A percentile compares a stretch with the other conserved stretches of the same genome.
Evolutionary conservation across 2,329 filamentous ascomycete species (phyloP).

Genomic region (Alternaria hordeiaustralica): DNA sequence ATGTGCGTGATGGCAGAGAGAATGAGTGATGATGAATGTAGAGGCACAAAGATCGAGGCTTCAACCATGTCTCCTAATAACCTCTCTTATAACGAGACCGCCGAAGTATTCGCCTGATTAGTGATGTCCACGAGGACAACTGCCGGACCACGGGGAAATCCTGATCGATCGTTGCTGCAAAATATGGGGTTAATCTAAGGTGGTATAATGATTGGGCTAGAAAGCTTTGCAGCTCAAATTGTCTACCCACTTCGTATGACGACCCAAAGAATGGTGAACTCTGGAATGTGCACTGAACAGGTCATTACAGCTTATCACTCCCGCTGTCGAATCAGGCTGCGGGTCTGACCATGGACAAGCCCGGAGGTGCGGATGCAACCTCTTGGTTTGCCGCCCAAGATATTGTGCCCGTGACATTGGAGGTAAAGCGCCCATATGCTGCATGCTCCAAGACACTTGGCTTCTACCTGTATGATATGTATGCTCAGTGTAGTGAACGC

Average conservation of each 20-base stretch:
- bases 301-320: conserved; percentile 19
- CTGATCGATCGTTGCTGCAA: conserved; percentile 29
- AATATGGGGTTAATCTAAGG: conserved; percentile 41
- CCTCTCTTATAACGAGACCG: conserved; percentile 39
- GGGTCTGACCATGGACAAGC: conserved; percentile 1
- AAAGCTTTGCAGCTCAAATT: conserved; percentile 26
- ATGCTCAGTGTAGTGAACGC: not conserved
- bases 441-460: conserved; percentile 14
- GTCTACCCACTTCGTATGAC: conserved; percentile 21
- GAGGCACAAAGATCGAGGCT: conserved; percentile 11
- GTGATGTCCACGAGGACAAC: conserved; percentile 24
- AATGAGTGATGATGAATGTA: conserved; percentile 23
- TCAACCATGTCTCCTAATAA: conserved; percentile 23
- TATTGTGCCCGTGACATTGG: conserved; percentile 20
- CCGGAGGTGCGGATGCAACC: conserved; percentile 17
- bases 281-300: conserved; percentile 15
- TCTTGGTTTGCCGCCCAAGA: conserved; percentile 14
- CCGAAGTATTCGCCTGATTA: conserved; percentile 3
- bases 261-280: conserved; percentile 14
- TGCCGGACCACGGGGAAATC: conserved; percentile 33
- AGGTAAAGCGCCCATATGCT: conserved; percentile 2
- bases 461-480: not conserved
- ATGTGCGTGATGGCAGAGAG: not conserved
- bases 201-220: conserved; percentile 34
- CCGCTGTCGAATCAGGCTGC: conserved; percentile 14